These are phyloP conservation scores for Eucalyptus fibrosa DNA, from an alignment of 345 rosid species.

Conservation along the genomic window DNA sequence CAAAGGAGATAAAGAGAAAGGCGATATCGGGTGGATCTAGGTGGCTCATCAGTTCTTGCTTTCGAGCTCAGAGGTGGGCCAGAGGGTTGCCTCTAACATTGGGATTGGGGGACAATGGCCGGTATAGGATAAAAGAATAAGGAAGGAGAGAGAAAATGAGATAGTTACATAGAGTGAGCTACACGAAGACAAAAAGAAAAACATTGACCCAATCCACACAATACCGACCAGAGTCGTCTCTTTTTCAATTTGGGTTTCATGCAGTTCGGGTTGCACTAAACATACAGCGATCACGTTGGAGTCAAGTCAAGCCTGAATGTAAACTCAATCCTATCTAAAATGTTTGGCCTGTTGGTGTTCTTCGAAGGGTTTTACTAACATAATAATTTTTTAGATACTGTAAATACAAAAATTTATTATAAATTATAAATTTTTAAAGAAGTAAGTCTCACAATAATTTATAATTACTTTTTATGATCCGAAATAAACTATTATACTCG, in stretches of 20 bases:
- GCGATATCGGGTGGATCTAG: neutral
- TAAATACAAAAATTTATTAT: accelerated
- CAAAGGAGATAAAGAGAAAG: neutral
- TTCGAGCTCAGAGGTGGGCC: neutral
- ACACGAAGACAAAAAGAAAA: neutral
- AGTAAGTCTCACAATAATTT: accelerated
- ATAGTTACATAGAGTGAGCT: neutral
- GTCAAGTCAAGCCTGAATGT: neutral
- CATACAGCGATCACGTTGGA: neutral
- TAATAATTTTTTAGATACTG: accelerated
- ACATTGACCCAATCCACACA: neutral
- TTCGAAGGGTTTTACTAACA: neutral
- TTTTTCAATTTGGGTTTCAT: neutral
- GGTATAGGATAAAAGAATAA: neutral
- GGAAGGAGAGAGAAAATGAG: neutral
- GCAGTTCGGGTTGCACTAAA: neutral
- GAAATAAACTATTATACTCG: accelerated
- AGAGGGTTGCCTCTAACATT: neutral
- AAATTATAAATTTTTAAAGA: accelerated
- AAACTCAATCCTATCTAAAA: neutral
- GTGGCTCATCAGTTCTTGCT: neutral
- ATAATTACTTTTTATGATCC: accelerated
- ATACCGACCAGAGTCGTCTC: neutral
- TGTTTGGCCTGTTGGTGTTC: accelerated
- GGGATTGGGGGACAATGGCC: neutral